Evolutionary conservation across 768 basidiomycete genomes (phyloP).

Genomic region (Podaxis mareebaensis): DNA sequence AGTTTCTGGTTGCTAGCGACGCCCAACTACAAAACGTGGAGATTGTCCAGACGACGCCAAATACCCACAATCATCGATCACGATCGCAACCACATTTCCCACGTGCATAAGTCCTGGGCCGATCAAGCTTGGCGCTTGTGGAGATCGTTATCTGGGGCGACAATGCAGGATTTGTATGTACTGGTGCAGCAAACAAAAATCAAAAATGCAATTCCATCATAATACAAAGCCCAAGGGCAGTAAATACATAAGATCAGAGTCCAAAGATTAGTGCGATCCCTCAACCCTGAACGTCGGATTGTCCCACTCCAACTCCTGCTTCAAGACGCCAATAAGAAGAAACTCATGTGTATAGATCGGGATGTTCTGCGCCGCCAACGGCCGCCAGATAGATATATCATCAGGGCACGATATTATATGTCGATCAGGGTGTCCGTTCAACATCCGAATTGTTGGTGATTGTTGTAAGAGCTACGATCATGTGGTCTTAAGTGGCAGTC

Average conservation of each 20-base stretch:
- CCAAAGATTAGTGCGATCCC: not conserved
- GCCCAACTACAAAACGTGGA: not conserved
- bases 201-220: not conserved
- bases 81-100: not conserved
- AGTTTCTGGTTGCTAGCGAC: constrained; percentile 2
- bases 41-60: not conserved
- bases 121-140: too few species aligned
- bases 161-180: too few species aligned
- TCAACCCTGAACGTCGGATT: constrained; percentile 36
- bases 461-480: constrained; percentile 41
- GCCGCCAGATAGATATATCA: constrained; percentile 67
- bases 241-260: constrained; percentile 1
- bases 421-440: constrained; percentile 51
- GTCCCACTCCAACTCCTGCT: constrained; percentile 70
- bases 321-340: constrained; percentile 61
- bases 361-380: constrained; percentile 47
- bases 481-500: constrained; percentile 3
- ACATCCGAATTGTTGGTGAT: constrained; percentile 54
- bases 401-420: constrained; percentile 67
- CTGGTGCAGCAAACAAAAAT: not conserved
- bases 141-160: too few species aligned
- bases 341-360: constrained; percentile 73
- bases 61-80: not conserved
- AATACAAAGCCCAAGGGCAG: not conserved
- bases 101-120: too few species aligned